Evolutionary conservation across 1,139 yeast species (phyloP).

Genomic region (Geotrichum bryndzae): DNA sequence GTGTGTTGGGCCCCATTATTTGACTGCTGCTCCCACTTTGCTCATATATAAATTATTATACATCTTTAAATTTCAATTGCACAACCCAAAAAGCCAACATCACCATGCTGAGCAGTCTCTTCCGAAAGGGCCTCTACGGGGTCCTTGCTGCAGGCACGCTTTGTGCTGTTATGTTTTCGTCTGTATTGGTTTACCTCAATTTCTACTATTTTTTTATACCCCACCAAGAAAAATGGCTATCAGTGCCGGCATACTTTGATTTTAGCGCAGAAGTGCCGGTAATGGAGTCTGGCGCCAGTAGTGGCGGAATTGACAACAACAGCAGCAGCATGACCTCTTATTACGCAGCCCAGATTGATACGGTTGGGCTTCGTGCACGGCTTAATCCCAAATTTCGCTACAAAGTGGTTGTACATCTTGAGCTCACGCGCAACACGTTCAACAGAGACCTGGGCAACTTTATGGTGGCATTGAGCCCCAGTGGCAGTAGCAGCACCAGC

Average conservation of each 20-base stretch:
- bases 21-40: too few species aligned
- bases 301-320: not conserved
- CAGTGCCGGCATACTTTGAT: not conserved
- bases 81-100: not conserved
- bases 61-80: not conserved
- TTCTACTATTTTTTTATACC: not conserved
- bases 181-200: not conserved
- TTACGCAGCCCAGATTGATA: not conserved
- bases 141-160: not conserved
- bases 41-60: not conserved
- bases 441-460: not conserved
- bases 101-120: not conserved
- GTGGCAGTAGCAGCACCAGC: not conserved
- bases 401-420: not conserved
- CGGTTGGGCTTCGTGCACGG: not conserved
- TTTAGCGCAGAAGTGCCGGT: not conserved
- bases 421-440: not conserved
- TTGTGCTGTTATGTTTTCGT: not conserved
- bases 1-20: too few species aligned
- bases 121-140: not conserved
- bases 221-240: not conserved
- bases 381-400: not conserved
- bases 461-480: not conserved
- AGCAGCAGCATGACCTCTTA: not conserved
- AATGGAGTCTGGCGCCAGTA: not conserved